phyloP scores from a whole-genome alignment of 352 stramenopile genomes.

The Aphanomyces euteiches region DNA sequence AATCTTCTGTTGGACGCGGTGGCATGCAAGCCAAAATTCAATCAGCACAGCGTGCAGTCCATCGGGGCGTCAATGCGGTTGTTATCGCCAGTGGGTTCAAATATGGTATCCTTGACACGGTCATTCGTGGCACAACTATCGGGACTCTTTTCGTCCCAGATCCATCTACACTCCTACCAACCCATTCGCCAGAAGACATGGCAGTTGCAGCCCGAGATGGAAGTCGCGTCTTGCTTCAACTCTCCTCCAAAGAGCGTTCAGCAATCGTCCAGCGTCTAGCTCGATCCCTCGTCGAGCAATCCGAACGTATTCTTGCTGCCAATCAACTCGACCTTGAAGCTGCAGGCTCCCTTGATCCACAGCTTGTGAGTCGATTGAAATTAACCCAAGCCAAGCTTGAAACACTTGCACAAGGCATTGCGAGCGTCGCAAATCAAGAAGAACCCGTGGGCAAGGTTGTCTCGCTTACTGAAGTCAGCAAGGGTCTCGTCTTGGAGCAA shows the following conservation, averaged over 20 bases:
- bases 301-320: conserved; percentile 83
- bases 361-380: conserved; percentile 67
- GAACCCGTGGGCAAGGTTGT: conserved; percentile 72
- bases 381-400: conserved; percentile 92
- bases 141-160: conserved; percentile 85
- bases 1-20: conserved; percentile 82
- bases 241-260: conserved; percentile 82
- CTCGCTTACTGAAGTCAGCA: conserved; percentile 85
- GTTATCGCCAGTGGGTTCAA: conserved; percentile 93
- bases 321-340: conserved; percentile 90
- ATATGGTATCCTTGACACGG: conserved; percentile 87
- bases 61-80: conserved; percentile 85
- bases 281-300: conserved; percentile 72
- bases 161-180: conserved; percentile 39
- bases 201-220: conserved; percentile 76
- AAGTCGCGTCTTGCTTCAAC: conserved; percentile 83
- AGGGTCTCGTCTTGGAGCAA: conserved; percentile 90
- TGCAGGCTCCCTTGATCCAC: conserved; percentile 58
- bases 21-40: conserved; percentile 96
- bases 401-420: conserved; percentile 93
- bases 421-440: conserved; percentile 84
- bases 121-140: conserved; percentile 78
- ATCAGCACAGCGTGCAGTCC: conserved; percentile 84
- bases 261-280: conserved; percentile 88
- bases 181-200: conserved; percentile 68